Conservation (phyloP, 768 basidiomycete genomes). For the Mycena filopes region DNA sequence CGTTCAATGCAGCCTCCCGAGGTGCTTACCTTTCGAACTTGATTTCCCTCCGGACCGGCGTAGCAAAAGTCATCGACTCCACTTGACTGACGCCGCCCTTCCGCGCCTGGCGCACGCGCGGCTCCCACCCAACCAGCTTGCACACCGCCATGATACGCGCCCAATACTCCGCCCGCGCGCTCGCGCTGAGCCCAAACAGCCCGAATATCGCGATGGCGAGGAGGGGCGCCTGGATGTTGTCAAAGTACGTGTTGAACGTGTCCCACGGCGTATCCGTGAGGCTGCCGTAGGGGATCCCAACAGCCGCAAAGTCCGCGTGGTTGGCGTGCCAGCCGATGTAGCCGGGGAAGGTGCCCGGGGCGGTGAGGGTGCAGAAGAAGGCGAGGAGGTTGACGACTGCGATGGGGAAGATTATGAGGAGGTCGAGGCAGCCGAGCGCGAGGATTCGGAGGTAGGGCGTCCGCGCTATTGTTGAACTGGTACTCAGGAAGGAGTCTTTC, state of each 20-base stretch:
- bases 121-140: conserved; percentile 10
- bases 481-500: conserved; percentile 13
- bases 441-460: conserved; percentile 18
- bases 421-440: conserved; percentile 22
- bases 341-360: conserved; percentile 8
- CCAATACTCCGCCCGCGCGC: conserved; percentile 22
- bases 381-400: conserved; percentile 23
- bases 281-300: conserved; percentile 8
- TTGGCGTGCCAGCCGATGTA: conserved; percentile 19
- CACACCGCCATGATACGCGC: conserved; percentile 2
- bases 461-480: conserved; percentile 20
- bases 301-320: conserved; percentile 15
- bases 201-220: conserved; percentile 26
- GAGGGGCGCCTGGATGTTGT: conserved; percentile 16
- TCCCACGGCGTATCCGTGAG: conserved; percentile 23
- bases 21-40: too few relatives aligned
- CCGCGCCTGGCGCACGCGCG: not conserved
- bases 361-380: conserved; percentile 17
- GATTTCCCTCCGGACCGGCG: too few relatives aligned
- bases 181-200: conserved; percentile 19
- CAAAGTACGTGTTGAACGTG: conserved; percentile 25
- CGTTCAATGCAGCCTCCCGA: too few relatives aligned
- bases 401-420: conserved; percentile 22
- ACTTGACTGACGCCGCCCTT: not conserved
- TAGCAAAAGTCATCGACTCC: conserved; percentile 14